Percentiles rank a stretch among this genome's conserved stretches.
Evolutionary conservation across 2,329 filamentous ascomycete species (phyloP).

Genomic region (Trichoderma hamatum): DNA sequence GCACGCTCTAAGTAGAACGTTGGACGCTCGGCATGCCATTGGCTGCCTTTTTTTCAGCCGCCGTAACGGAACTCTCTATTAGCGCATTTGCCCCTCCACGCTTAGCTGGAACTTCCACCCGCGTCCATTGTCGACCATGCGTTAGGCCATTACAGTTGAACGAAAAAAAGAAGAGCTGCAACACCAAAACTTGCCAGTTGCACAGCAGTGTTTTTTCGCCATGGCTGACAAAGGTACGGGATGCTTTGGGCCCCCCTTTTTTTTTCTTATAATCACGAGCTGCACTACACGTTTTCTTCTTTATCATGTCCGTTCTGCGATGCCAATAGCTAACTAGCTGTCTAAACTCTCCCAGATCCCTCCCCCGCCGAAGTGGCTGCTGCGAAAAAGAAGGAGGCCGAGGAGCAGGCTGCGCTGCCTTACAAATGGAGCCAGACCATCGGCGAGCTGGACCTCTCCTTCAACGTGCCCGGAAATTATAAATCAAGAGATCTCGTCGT

Average conservation of each 20-base stretch:
- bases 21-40: not conserved
- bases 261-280: no score
- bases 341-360: slow-evolving; percentile 45
- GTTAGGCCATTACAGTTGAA: not conserved
- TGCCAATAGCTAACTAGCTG: slow-evolving; percentile 20
- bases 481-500: slow-evolving; percentile 85
- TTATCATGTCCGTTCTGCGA: not conserved
- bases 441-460: slow-evolving; percentile 78
- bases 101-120: slow-evolving; percentile 31
- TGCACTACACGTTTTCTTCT: not conserved
- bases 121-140: slow-evolving; percentile 27
- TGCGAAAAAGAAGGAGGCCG: slow-evolving; percentile 70
- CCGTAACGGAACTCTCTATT: not conserved
- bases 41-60: not conserved
- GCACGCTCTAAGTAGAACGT: not conserved
- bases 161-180: not conserved
- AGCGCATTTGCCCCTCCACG: slow-evolving; percentile 32
- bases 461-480: slow-evolving; percentile 77
- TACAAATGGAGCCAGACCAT: slow-evolving; percentile 99
- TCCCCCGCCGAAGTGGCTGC: slow-evolving; percentile 61
- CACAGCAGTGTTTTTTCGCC: slow-evolving; percentile 20
- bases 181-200: not conserved
- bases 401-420: slow-evolving; percentile 86
- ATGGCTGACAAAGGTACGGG: slow-evolving; percentile 49
- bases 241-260: not conserved